Base-by-base conservation (phyloP, 1,139 yeast genomes). In the Nakaseomyces kungkrabaensis region DNA sequence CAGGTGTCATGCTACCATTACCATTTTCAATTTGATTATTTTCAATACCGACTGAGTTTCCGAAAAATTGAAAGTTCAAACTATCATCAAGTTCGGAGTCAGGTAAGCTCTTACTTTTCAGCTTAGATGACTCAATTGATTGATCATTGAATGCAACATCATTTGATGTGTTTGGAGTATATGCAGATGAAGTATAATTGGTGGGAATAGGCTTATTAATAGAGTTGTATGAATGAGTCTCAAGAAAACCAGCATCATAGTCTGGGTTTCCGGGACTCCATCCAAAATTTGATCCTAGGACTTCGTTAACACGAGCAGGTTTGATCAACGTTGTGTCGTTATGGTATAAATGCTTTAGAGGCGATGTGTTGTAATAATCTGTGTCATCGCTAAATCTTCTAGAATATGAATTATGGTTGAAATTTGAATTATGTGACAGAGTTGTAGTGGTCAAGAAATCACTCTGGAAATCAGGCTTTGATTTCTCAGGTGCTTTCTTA, bases 351-450 rank as follows among this genome's bases (percentile, higher is more conserved):
- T 61, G 63, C 36, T 59, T 62, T 45, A 62, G 48, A 3, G 67
- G 66, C 11, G 65, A 61, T 4, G 61, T 56, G 47, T 63, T 62
- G 46, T 54, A 63, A 47, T 61, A 62, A 43, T 61, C 65, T 3
- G 65, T 62, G 38, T 60, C 59, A 7, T 62, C 62, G 36, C 59
- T 58, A 37, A 62, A 61, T 37, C 54, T 56, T 41, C 65, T 53
- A 8, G 60, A 46, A 17, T 41, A 41, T 27, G 44, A 41, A 41
- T 29, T 41, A 13, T 41, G 11, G 25, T 41, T 27, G 34, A 41
- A 41, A 11, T 27, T 4, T 29, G 27, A 17, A n/a, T 41, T 41
- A 17, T 41, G 44, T 4, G 44, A 41, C 5, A 41, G 24, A 1
- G 44, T 41, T 27, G 44, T 27, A 4, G 44, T 41, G 5, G 44